phyloP scores from a whole-genome alignment of 1,139 yeast species.

The Debaryomycetaceae sp. region DNA sequence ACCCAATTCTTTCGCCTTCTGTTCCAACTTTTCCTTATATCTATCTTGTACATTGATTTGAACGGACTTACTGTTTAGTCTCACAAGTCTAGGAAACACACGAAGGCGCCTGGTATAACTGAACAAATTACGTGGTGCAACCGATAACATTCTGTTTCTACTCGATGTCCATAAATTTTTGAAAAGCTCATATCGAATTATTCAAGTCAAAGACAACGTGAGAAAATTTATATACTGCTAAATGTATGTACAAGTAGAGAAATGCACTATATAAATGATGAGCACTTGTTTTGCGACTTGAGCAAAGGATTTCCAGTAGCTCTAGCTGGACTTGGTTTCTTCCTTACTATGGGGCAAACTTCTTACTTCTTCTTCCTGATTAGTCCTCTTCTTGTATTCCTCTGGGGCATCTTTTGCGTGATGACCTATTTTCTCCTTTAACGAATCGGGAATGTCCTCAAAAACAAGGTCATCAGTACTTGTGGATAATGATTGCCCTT shows the following conservation, averaged over 20 bases:
- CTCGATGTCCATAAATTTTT: too few species aligned
- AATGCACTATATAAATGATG: not conserved
- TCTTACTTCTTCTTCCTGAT: conserved; percentile 9
- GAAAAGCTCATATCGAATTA: too few species aligned
- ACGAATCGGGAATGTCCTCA: conserved; percentile 69
- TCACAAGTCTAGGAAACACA: not conserved
- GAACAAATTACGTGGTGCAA: not conserved
- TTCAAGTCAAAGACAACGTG: too few species aligned
- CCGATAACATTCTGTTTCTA: not conserved
- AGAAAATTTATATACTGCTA: not conserved
- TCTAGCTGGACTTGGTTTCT: conserved; percentile 1
- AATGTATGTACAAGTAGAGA: not conserved
- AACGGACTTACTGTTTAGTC: not conserved
- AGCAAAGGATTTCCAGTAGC: not conserved
- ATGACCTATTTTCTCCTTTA: conserved; percentile 53
- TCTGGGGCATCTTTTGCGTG: conserved; percentile 65
- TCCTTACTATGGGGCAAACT: conserved; percentile 10
- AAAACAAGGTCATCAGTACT: conserved; percentile 62
- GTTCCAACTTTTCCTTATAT: conserved; percentile 32
- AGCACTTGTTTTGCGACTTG: not conserved
- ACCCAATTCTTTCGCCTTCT: conserved; percentile 38
- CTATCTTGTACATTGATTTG: not conserved
- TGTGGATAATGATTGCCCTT: conserved; percentile 71
- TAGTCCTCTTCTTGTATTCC: conserved; percentile 19
- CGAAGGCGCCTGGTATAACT: not conserved